A percentile compares a stretch with the other conserved stretches of the same genome.
Conservation (phyloP, 176 grass and related monocot species). For the Chrysopogon serrulatus region DNA sequence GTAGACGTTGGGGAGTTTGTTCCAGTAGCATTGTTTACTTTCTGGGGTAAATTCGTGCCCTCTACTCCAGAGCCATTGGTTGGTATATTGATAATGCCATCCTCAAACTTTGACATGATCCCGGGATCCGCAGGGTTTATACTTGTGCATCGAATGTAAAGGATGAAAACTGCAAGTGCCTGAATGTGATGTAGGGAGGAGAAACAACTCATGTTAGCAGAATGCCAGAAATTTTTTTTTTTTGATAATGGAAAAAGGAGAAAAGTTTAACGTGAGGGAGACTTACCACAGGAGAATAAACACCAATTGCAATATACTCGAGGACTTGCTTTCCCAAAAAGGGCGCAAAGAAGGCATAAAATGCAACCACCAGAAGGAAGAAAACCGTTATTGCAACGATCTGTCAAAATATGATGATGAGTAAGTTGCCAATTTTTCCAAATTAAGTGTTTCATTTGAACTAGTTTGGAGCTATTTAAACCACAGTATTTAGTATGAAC, state of each 20-base stretch:
- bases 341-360: slow-evolving; percentile 97
- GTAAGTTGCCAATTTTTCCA: background rate
- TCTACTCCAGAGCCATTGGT: slow-evolving; percentile 37
- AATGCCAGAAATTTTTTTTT: too few relatives aligned
- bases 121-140: slow-evolving; percentile 99
- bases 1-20: slow-evolving; percentile 59
- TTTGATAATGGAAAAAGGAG: background rate
- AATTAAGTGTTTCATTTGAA: background rate
- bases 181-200: slow-evolving; percentile 36
- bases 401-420: slow-evolving; percentile 35
- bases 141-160: slow-evolving; percentile 93
- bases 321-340: slow-evolving; percentile 72
- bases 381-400: slow-evolving; percentile 92
- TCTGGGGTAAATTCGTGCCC: slow-evolving; percentile 38
- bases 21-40: slow-evolving; percentile 51
- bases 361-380: slow-evolving; percentile 94
- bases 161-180: slow-evolving; percentile 91
- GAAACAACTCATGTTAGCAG: slow-evolving; percentile 15
- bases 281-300: slow-evolving; percentile 97
- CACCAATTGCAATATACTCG: slow-evolving; percentile 61
- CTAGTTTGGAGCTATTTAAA: background rate
- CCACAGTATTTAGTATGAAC: background rate
- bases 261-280: background rate
- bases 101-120: slow-evolving; percentile 94
- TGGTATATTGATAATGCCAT: slow-evolving; percentile 59